Percentiles rank a stretch among this genome's conserved stretches.
Evolutionary conservation across 768 basidiomycete species (phyloP).

Genomic region (Hygrocybe coccinea): DNA sequence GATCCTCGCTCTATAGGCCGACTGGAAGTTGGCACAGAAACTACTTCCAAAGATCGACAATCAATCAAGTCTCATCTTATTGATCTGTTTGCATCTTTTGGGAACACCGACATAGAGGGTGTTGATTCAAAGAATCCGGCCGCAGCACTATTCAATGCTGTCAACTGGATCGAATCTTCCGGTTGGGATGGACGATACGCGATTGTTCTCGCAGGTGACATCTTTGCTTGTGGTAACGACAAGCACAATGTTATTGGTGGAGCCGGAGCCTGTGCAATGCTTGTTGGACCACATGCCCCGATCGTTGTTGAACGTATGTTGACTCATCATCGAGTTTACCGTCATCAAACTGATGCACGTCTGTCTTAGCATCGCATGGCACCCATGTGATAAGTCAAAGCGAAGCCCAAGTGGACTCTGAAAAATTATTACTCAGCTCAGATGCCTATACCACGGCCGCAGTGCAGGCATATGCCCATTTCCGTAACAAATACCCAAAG

Average conservation of each 20-base stretch:
- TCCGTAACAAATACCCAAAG: background rate
- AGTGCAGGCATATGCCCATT: background rate
- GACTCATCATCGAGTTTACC: background rate
- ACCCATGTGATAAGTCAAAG: background rate
- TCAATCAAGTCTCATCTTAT: slow-evolving; percentile 90
- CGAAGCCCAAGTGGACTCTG: too few relatives aligned
- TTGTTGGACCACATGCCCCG: slow-evolving; percentile 94
- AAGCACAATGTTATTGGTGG: slow-evolving; percentile 96
- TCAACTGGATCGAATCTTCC: slow-evolving; percentile 95
- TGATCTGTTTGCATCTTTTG: slow-evolving; percentile 90
- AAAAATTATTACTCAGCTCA: background rate
- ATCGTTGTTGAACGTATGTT: slow-evolving; percentile 88
- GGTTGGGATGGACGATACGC: slow-evolving; percentile 98
- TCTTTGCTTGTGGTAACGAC: slow-evolving; percentile 80
- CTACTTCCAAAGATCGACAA: slow-evolving; percentile 79
- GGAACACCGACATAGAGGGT: slow-evolving; percentile 95
- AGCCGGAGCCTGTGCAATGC: slow-evolving; percentile 87
- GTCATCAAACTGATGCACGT: background rate
- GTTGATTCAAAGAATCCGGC: slow-evolving; percentile 99
- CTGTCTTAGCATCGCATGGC: background rate
- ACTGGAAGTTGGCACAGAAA: slow-evolving; percentile 96
- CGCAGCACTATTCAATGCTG: slow-evolving; percentile 94
- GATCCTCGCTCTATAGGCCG: slow-evolving; percentile 96
- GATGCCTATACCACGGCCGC: background rate
- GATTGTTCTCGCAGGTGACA: slow-evolving; percentile 93